Evolutionary conservation across 1,284 basidiomycete species (phyloP).

Genomic region (Cryptococcus deneoformans): DNA sequence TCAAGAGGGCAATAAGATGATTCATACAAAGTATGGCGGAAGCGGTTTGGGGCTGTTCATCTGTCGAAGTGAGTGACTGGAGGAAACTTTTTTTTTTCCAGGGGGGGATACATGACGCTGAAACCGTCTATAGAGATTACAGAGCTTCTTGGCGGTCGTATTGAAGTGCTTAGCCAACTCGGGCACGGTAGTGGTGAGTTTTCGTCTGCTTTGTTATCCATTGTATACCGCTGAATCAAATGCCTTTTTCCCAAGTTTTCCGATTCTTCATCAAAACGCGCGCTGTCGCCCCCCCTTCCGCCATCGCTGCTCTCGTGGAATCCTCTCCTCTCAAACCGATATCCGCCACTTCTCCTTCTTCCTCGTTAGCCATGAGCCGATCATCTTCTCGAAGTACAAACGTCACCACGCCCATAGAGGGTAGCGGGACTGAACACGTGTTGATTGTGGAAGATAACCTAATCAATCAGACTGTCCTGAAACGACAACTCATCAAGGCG

Average conservation of each 20-base stretch:
- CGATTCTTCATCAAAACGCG: slow-evolving; percentile 48
- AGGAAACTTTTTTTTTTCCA: too few species aligned
- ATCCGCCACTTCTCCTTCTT: slow-evolving; percentile 1
- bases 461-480: slow-evolving; percentile 51
- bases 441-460: slow-evolving; percentile 50
- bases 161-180: slow-evolving; percentile 38
- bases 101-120: slow-evolving; percentile 3
- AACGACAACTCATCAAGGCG: slow-evolving; percentile 47
- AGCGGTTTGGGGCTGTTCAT: slow-evolving; percentile 48
- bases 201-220: background rate
- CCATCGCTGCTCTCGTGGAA: slow-evolving; percentile 16
- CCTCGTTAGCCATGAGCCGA: slow-evolving; percentile 1
- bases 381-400: slow-evolving; percentile 8
- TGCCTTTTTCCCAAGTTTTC: slow-evolving; percentile 27
- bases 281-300: slow-evolving; percentile 19
- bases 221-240: background rate
- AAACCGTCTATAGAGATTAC: slow-evolving; percentile 27
- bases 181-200: slow-evolving; percentile 48
- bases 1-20: slow-evolving; percentile 43
- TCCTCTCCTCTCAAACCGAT: slow-evolving; percentile 8
- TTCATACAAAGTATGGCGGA: slow-evolving; percentile 48
- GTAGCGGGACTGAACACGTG: slow-evolving; percentile 17
- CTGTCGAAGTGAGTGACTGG: slow-evolving; percentile 29
- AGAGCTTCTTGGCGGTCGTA: slow-evolving; percentile 43
- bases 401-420: background rate